A percentile compares a stretch with the other conserved stretches of the same genome.
phyloP scores from a whole-genome alignment of 805 yeast species.

The Starmerella powellii region DNA sequence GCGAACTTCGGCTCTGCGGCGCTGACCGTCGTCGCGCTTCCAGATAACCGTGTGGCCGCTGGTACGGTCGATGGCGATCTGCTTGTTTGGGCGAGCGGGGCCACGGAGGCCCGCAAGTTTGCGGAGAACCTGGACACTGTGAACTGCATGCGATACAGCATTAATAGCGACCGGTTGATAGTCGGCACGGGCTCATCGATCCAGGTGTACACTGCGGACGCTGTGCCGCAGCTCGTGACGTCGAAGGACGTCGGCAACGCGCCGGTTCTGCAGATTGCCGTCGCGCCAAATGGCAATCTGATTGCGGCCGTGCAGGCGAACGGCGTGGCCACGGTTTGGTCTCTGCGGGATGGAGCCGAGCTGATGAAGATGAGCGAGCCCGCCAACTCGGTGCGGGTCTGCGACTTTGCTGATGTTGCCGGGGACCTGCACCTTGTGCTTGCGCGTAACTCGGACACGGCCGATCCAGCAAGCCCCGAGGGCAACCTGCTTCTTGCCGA shows the following conservation, averaged over 20 bases:
- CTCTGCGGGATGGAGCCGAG: slow-evolving; percentile 3
- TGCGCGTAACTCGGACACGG: slow-evolving; percentile 9
- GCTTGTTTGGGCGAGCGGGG: slow-evolving; percentile 12
- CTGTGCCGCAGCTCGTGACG: slow-evolving; percentile 3
- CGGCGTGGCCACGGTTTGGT: slow-evolving; percentile 8
- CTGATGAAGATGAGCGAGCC: slow-evolving; percentile 5
- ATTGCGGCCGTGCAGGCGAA: slow-evolving; percentile 12
- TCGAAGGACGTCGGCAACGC: neutral
- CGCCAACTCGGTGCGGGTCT: slow-evolving; percentile 5
- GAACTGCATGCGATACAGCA: slow-evolving; percentile 5
- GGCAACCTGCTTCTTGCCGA: slow-evolving; percentile 16
- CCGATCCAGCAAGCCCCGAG: slow-evolving; percentile 6
- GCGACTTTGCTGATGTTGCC: slow-evolving; percentile 11
- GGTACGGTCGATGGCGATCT: slow-evolving; percentile 21
- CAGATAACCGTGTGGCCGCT: slow-evolving; percentile 8
- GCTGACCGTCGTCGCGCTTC: slow-evolving; percentile 7
- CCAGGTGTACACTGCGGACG: slow-evolving; percentile 3
- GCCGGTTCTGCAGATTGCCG: slow-evolving; percentile 6
- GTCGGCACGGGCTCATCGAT: slow-evolving; percentile 17
- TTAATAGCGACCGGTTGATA: slow-evolving; percentile 4
- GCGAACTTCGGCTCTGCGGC: slow-evolving; percentile 19
- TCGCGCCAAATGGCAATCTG: slow-evolving; percentile 10
- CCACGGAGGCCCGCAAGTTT: slow-evolving; percentile 1
- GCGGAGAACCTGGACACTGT: slow-evolving; percentile 3
- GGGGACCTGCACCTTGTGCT: slow-evolving; percentile 14